Conservation (phyloP, 2,329 filamentous ascomycete genomes). For the Trichoderma cornu-damae region DNA sequence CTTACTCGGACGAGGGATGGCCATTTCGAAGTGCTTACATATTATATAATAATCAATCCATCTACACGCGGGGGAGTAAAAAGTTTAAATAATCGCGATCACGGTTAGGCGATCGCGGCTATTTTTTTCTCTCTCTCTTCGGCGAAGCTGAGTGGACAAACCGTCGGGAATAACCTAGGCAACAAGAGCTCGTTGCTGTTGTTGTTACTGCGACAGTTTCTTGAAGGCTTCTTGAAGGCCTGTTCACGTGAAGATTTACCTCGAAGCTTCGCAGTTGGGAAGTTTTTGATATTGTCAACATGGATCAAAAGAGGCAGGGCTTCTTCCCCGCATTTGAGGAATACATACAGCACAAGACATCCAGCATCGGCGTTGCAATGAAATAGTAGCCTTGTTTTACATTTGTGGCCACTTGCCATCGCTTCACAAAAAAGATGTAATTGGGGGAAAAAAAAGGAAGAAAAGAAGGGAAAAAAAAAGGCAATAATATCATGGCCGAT, state of each 20-base stretch:
- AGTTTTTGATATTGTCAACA: too few species aligned
- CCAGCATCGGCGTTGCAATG: neutral
- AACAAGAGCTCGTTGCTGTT: too few species aligned
- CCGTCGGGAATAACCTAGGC: too few species aligned
- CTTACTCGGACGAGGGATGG: neutral
- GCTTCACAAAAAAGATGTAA: neutral
- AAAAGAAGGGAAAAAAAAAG: neutral
- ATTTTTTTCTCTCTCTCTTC: too few species aligned
- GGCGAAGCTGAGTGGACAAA: neutral
- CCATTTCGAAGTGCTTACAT: neutral
- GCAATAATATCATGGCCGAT: neutral
- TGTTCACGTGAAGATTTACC: neutral
- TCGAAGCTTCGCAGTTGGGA: neutral
- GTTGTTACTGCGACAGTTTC: neutral
- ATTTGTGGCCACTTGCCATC: neutral
- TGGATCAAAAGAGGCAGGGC: too few species aligned
- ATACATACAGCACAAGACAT: neutral
- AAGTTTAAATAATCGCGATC: neutral
- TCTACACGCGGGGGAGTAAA: neutral
- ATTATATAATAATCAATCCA: neutral
- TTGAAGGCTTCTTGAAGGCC: neutral
- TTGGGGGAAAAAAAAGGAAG: neutral
- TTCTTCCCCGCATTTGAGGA: neutral
- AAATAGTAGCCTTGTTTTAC: neutral
- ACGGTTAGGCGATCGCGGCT: slow-evolving; percentile 8